Evolutionary conservation across 345 rosid species (phyloP), one percentile per base, ranked within the genome.

Genomic region (Populus pruinosa): DNA sequence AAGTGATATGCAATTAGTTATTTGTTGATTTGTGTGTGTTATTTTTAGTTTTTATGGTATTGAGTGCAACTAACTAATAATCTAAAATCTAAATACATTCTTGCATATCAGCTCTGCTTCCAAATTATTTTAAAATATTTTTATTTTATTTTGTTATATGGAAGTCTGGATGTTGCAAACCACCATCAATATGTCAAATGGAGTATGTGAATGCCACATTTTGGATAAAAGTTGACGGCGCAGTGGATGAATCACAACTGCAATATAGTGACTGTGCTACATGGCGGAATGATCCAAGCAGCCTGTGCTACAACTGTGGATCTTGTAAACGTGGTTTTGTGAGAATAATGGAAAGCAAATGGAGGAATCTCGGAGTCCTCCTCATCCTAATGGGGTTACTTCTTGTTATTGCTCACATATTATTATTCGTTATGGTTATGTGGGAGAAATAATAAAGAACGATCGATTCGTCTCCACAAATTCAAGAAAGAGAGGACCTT

Each of bases 141-240:
- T 29, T 33, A 33, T 33, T 33, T 33, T 33, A 5, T 73, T n/a
- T n/a, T 44, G 33, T n/a, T 49, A 13, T 6, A 69, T 75, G 53
- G 33, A 62, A 62, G 98, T 77, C 81, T 8, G 98, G 97, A 75
- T 94, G 98, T 71, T 94, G 97, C 87, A 89, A 59, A 73, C 98
- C 98, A 1, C 94, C 97, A 0, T 35, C 39, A 69, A 78, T 71
- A 44, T 94, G 96, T 67, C 80, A 77, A 35, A 89, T 94, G 94
- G 87, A 81, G 61, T 78, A 82, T 3, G 83, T 91, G 49, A 94
- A 92, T 41, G 90, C 91, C 0, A 94, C 94, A 16, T 87, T 75
- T 56, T 91, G 97, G 95, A 85, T 53, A 66, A 84, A 79, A 78
- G 72, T 4, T 41, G 77, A 62, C 36, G 70, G 63, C 17, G 18